These are phyloP conservation scores for Exophiala alcalophila DNA, from an alignment of 2,329 filamentous ascomycete species.

Conservation along the genomic window DNA sequence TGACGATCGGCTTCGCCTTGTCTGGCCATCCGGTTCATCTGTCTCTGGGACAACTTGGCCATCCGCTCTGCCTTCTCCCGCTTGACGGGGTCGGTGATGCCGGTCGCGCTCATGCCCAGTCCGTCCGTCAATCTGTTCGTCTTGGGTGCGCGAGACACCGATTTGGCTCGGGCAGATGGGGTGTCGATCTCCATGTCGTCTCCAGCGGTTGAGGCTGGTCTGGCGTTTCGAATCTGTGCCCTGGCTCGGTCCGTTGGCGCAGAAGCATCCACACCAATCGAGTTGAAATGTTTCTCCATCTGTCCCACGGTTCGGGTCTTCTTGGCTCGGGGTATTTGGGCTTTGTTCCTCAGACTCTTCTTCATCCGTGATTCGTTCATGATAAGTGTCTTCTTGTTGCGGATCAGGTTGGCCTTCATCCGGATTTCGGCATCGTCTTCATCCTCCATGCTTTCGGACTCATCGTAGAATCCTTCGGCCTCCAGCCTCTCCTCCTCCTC, in stretches of 20 bases:
- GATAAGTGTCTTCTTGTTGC: slow-evolving; percentile 89
- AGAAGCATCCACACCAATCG: slow-evolving; percentile 79
- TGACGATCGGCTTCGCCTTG: slow-evolving; percentile 97
- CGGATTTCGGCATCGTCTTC: slow-evolving; percentile 82
- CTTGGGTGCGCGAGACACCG: slow-evolving; percentile 66
- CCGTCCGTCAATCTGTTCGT: slow-evolving; percentile 47
- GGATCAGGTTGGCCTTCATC: slow-evolving; percentile 90
- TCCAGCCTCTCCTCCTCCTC: slow-evolving; percentile 93
- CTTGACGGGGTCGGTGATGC: slow-evolving; percentile 65
- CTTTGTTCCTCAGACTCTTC: slow-evolving; percentile 95
- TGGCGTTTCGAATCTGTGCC: slow-evolving; percentile 59
- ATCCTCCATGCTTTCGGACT: slow-evolving; percentile 77
- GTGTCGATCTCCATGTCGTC: slow-evolving; percentile 49
- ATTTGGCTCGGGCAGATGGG: slow-evolving; percentile 36
- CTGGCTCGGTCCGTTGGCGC: slow-evolving; percentile 71
- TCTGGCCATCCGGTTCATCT: slow-evolving; percentile 97
- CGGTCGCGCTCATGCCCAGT: slow-evolving; percentile 65
- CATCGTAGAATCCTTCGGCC: slow-evolving; percentile 90
- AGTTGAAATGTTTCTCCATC: slow-evolving; percentile 81
- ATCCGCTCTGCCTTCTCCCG: slow-evolving; percentile 80
- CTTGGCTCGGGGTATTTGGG: slow-evolving; percentile 80
- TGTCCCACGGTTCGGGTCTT: slow-evolving; percentile 79
- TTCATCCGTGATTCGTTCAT: slow-evolving; percentile 92
- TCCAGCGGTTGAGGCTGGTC: slow-evolving; percentile 62
- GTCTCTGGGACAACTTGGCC: slow-evolving; percentile 88